These are phyloP conservation scores for Malassezia equina DNA, from an alignment of 1,284 basidiomycete species.

Conservation along the genomic window DNA sequence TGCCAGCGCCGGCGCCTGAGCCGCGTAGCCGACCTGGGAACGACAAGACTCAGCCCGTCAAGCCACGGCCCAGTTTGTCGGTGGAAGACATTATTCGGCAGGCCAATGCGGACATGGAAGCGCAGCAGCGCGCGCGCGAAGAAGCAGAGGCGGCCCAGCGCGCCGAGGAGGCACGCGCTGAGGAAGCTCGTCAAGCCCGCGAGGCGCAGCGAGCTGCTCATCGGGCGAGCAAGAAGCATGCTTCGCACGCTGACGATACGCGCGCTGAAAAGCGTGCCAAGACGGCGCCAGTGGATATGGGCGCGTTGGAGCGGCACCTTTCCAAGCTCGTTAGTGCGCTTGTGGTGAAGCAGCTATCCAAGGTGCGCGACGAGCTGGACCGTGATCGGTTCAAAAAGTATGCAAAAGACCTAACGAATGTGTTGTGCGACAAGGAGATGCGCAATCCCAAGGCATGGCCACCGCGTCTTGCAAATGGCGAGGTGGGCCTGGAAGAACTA, in stretches of 20 bases:
- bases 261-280: slow-evolving; percentile 25
- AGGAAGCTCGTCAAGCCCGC: slow-evolving; percentile 1
- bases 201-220: neutral
- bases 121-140: slow-evolving; percentile 9
- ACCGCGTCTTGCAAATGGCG: slow-evolving; percentile 50
- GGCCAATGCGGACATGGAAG: slow-evolving; percentile 33
- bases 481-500: slow-evolving; percentile 47
- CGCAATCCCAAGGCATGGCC: slow-evolving; percentile 52
- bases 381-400: slow-evolving; percentile 84
- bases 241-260: slow-evolving; percentile 10
- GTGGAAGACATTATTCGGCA: slow-evolving; percentile 45
- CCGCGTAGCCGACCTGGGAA: neutral
- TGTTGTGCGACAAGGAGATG: slow-evolving; percentile 85
- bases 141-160: slow-evolving; percentile 15
- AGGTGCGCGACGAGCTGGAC: slow-evolving; percentile 69
- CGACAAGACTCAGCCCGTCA: neutral
- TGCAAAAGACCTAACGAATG: slow-evolving; percentile 80
- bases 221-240: neutral
- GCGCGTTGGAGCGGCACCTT: slow-evolving; percentile 50
- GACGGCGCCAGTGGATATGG: slow-evolving; percentile 1
- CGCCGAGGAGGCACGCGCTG: slow-evolving; percentile 18
- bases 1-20: neutral
- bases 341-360: slow-evolving; percentile 83
- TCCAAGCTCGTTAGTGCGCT: slow-evolving; percentile 74
- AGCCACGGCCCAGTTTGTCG: slow-evolving; percentile 18